Evolutionary conservation across 2,329 filamentous ascomycete genomes (phyloP), one percentile per base, ranked within the genome.

Genomic region (Cercospora berteroae): DNA sequence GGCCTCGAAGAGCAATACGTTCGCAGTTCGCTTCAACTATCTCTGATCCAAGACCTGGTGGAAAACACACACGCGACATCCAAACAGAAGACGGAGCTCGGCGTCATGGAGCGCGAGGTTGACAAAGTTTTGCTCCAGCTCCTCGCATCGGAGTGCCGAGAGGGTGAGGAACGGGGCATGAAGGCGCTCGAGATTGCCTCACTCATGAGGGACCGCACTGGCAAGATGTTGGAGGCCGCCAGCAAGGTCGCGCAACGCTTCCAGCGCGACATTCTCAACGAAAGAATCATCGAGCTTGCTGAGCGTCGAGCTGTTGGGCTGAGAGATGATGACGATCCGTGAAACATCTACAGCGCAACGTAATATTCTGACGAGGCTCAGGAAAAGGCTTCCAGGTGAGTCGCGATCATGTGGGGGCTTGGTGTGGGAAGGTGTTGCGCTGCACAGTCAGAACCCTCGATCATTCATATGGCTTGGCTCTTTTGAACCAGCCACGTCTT

Each of bases 121-220:
- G 94, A 99, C 82, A 97, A 97, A 82, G 88, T 90, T 52, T 83
- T 99, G 60, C 83, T 99, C 70, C 93, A 97, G 82, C 86, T 98
- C 77, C 83, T 99, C 76, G 94, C 92, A 2, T 83, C 90, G 6
- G 95, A 98, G 82, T 99, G 95, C 78, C 88, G 93, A 67, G 92
- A 95, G 72, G 93, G 93, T 55, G 95, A 99, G 79, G 94, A 98
- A 70, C 86, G 91, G 31, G 94, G 94, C 5, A 97, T 97, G 93
- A 93, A 94, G 72, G 94, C 94, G 0, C 83, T 99, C 39, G 96
- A 99, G 81, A 86, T 98, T 74, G 95, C 96, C 31, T 85, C 87
- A 69, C 83, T 99, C 75, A 91, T 99, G 89, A 87, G 86, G 55
- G 94, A 98, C 81, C 85, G 88, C 56, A 91, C 88, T 68, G 94